Percentiles rank a stretch among this genome's conserved stretches.
Evolutionary conservation across 192 early-diverging fungal genomes (phyloP).

Genomic region (Coemansia asiatica): DNA sequence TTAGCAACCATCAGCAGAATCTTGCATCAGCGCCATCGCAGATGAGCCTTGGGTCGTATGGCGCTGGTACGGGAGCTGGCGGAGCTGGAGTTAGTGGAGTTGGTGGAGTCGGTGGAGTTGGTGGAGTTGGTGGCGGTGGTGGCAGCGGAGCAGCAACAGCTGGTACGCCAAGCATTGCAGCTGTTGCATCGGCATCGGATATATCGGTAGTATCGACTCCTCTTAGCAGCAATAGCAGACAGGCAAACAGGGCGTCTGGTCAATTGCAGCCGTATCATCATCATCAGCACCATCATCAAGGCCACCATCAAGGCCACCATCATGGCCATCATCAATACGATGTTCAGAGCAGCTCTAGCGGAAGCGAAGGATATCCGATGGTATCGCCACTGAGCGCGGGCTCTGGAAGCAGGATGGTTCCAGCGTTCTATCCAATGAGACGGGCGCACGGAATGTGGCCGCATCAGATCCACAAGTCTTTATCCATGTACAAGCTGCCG

Average conservation of each 20-base stretch:
- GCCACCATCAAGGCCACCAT: slow-evolving; percentile 8
- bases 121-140: neutral
- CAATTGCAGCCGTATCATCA: slow-evolving; percentile 6
- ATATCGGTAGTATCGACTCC: slow-evolving; percentile 4
- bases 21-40: slow-evolving; percentile 5
- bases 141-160: neutral
- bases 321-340: neutral
- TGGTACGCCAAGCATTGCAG: neutral
- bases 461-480: slow-evolving; percentile 31
- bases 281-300: slow-evolving; percentile 4
- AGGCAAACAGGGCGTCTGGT: neutral
- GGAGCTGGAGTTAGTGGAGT: neutral
- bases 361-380: neutral
- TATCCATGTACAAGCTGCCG: slow-evolving; percentile 13
- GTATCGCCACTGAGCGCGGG: slow-evolving; percentile 7
- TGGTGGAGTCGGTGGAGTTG: neutral
- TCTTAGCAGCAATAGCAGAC: neutral
- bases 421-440: slow-evolving; percentile 35
- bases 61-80: neutral
- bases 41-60: slow-evolving; percentile 11
- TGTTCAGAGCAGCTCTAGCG: neutral
- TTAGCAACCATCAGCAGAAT: neutral
- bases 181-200: neutral
- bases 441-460: slow-evolving; percentile 42
- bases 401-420: slow-evolving; percentile 10